Evolutionary conservation across 2,329 filamentous ascomycete genomes (phyloP), one percentile per base, ranked within the genome.

Genomic region (Neocucurbitaria cava): DNA sequence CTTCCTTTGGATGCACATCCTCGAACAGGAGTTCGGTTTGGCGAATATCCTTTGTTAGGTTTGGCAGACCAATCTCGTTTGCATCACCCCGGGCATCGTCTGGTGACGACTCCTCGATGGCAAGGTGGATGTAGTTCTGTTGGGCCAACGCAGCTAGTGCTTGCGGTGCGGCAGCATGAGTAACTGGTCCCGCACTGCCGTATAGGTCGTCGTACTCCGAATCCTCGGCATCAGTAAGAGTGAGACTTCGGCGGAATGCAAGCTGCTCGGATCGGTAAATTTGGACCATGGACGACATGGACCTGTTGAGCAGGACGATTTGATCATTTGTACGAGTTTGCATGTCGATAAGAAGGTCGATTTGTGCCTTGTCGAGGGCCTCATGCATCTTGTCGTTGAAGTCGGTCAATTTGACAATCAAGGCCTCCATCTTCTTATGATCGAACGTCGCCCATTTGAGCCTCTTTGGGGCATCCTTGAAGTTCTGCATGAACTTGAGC

Each of bases 301-400:
- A 72, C 49, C 61, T 61, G 49, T 76, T 76, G 6, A 77, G 59
- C 40, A 75, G 65, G 36, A 77, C 65, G 28, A 77, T 74, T 41
- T 75, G 70, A 44, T 73, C 73, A 23, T 75, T 64, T 1, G 74
- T 75, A 13, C 71, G 66, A 1, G 56, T 67, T 33, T 76, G 73
- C 55, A 71, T 68, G 24, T 62, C 53, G 3, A 65, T 39, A 1
- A 76, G 65, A 8, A 52, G 60, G 10, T 73, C 59, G 20, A 73
- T 58, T 30, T 76, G 72, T 5, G 58, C 55, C 5, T 60, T 49
- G 31, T 69, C 72, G 21, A 77, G 65, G 35, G 74, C 66, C 13
- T 72, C 70, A 3, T 68, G 58, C 64, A 77, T 69, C 49, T 71
- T 75, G 55, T 75, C 66, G 48, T 77, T 78, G 50, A 74, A 70